These are phyloP conservation scores for Condylostoma magnum DNA, from an alignment of 169 alveolate species.

Conservation along the genomic window DNA sequence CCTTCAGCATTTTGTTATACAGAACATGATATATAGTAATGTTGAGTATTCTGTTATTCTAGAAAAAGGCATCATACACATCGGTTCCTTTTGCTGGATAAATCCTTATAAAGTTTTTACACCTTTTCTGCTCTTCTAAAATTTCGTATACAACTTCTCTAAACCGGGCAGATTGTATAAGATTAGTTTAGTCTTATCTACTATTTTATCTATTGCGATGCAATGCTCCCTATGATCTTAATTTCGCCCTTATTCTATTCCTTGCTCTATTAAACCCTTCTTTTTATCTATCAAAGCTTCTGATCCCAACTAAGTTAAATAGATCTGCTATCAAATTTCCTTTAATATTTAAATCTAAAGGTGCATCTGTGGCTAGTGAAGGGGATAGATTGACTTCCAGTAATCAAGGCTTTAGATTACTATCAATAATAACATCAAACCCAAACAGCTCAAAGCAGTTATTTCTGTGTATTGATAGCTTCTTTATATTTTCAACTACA, in stretches of 20 bases:
- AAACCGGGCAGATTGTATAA: background rate
- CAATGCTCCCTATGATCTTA: background rate
- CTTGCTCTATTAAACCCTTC: slow-evolving; percentile 19
- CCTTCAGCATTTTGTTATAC: background rate
- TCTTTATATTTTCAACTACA: slow-evolving; percentile 13
- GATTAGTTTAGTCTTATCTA: background rate
- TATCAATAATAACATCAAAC: slow-evolving; percentile 70
- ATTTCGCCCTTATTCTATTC: slow-evolving; percentile 5
- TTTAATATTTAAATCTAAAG: slow-evolving; percentile 61
- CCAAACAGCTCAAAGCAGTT: slow-evolving; percentile 56
- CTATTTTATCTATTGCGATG: background rate
- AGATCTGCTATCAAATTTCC: slow-evolving; percentile 60
- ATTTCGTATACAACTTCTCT: slow-evolving; percentile 31
- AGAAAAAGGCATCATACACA: slow-evolving; percentile 8
- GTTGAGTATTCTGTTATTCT: background rate
- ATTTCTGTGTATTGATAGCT: slow-evolving; percentile 12
- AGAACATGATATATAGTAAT: background rate
- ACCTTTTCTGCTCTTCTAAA: slow-evolving; percentile 41
- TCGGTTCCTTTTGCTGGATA: slow-evolving; percentile 38
- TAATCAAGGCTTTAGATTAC: slow-evolving; percentile 61
- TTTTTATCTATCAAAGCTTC: slow-evolving; percentile 24
- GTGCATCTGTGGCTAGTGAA: slow-evolving; percentile 52
- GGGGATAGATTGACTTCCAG: slow-evolving; percentile 76
- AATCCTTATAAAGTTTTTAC: slow-evolving; percentile 43
- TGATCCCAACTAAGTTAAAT: slow-evolving; percentile 60